Conservation (phyloP, 2,329 filamentous ascomycete genomes). For the Cladophialophora chaetospira region DNA sequence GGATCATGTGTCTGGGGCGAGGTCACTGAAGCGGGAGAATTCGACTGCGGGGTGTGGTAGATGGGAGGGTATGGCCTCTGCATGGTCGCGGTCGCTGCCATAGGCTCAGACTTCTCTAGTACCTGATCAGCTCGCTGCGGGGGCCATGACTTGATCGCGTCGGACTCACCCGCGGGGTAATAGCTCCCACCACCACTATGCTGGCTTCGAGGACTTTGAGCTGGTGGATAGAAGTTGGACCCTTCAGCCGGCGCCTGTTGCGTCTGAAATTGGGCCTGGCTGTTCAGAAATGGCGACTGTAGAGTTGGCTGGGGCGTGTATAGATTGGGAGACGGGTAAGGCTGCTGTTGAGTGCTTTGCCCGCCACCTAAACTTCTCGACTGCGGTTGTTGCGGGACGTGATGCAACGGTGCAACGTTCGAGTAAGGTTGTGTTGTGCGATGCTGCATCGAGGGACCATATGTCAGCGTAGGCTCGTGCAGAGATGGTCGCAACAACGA, state of each 20-base stretch:
- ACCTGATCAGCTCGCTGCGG: neutral
- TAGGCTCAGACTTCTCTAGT: constrained; percentile 71
- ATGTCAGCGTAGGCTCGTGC: constrained; percentile 20
- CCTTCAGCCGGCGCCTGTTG: constrained; percentile 63
- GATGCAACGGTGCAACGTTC: constrained; percentile 30
- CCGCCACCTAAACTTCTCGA: constrained; percentile 32
- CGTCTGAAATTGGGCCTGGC: constrained; percentile 42
- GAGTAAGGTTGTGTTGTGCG: constrained; percentile 31
- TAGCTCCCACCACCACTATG: constrained; percentile 81
- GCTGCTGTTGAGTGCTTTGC: constrained; percentile 28
- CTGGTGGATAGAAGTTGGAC: constrained; percentile 72
- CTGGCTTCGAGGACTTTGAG: constrained; percentile 80
- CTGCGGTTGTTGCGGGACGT: constrained; percentile 35
- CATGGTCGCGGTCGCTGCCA: constrained; percentile 66
- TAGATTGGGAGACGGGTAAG: constrained; percentile 27
- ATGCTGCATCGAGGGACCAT: constrained; percentile 33
- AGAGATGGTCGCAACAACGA: constrained; percentile 5
- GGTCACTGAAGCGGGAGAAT: constrained; percentile 89
- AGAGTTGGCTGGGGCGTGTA: constrained; percentile 28
- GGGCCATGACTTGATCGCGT: neutral
- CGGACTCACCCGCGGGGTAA: constrained; percentile 77
- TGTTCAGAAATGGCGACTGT: constrained; percentile 64
- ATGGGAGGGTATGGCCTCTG: constrained; percentile 76
- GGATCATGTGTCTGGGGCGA: constrained; percentile 89
- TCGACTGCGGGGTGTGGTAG: constrained; percentile 93